Evolutionary conservation across 2,329 filamentous ascomycete genomes (phyloP), one percentile per base, ranked within the genome.

Genomic region (Lasiodiplodia sp.): DNA sequence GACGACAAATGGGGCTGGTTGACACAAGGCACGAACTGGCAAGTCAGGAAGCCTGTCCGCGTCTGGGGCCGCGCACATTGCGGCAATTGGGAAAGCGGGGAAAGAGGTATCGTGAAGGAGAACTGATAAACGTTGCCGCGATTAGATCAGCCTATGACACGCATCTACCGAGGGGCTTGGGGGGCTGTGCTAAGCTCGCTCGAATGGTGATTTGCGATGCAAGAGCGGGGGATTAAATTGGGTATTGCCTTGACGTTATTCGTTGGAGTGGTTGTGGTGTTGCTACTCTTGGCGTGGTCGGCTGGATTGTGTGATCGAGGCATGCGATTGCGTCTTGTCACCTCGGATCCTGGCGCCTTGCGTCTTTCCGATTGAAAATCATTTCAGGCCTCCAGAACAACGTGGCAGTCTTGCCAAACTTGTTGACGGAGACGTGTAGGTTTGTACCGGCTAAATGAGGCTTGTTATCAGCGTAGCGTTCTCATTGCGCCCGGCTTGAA

Each of bases 1-100:
- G 60, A 52, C 60, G 60, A 64, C 60, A 64, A 40, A 25, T 21
- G 60, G 28, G 60, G 60, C 60, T 52, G 44, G 14, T 49, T 63
- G 60, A 64, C 18, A 37, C 47, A 52, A 38, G 23, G 37, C 16
- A 25, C 40, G 37, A 51, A 49, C 23, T 16, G 58, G 28, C 28
- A 64, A 49, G n/a, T 40, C 18, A 53, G 60, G 18, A 10, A 18
- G 60, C 6, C 16, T n/a, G 11, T 25, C 28, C n/a, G 60, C 47
- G 28, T 64, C 25, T 18, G 18, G 25, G 16, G 25, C 38, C 38
- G n/a, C 23, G 58, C 23, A 21, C 12, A 31, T 8, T 14, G 57
- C 34, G 57, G 38, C 23, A 62, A 44, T 25, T 38, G 37, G 14
- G 60, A 51, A 37, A 63, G 44, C 40, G 37, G 58, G 58, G 38